A percentile compares a stretch with the other conserved stretches of the same genome.
Evolutionary conservation across 2,329 filamentous ascomycete species (phyloP).

Genomic region (Talaromyces funiculosus): DNA sequence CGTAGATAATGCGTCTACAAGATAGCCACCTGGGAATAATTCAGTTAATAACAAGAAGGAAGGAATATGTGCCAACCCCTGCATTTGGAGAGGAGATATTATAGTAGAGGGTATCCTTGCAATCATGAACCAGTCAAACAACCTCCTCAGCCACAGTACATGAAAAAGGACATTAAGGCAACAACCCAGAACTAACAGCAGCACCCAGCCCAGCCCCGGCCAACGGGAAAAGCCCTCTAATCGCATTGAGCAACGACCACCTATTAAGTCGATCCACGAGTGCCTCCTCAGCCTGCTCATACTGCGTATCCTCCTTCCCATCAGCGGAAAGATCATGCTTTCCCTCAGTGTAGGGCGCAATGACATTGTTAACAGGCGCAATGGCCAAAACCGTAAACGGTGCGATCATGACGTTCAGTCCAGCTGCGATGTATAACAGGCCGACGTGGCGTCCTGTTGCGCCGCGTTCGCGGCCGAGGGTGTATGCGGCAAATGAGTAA

Average conservation of each 20-base stretch:
- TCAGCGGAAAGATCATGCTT: slow-evolving; percentile 6
- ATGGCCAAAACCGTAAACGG: slow-evolving; percentile 30
- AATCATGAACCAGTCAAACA: neutral
- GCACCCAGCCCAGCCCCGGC: slow-evolving; percentile 23
- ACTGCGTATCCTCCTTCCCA: slow-evolving; percentile 18
- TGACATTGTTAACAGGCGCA: slow-evolving; percentile 22
- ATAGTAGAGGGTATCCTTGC: neutral
- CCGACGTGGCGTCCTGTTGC: neutral
- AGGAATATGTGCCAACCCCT: too few species aligned
- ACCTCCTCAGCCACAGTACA: neutral
- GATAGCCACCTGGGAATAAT: too few species aligned
- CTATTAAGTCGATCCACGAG: slow-evolving; percentile 17
- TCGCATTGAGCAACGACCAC: slow-evolving; percentile 22
- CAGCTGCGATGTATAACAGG: slow-evolving; percentile 25
- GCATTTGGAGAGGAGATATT: neutral
- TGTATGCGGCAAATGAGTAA: slow-evolving; percentile 38
- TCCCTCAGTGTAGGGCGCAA: slow-evolving; percentile 21
- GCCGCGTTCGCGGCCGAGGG: slow-evolving; percentile 14
- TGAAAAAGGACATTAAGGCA: neutral
- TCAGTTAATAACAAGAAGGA: too few species aligned
- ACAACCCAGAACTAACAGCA: slow-evolving; percentile 7
- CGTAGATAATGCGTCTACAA: too few species aligned
- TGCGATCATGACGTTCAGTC: slow-evolving; percentile 27
- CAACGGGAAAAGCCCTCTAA: slow-evolving; percentile 21
- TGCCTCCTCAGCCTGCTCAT: slow-evolving; percentile 19